A percentile compares a stretch with the other conserved stretches of the same genome.
These are phyloP conservation scores for Nidularia pulvinata DNA, from an alignment of 768 basidiomycete species.

Conservation along the genomic window DNA sequence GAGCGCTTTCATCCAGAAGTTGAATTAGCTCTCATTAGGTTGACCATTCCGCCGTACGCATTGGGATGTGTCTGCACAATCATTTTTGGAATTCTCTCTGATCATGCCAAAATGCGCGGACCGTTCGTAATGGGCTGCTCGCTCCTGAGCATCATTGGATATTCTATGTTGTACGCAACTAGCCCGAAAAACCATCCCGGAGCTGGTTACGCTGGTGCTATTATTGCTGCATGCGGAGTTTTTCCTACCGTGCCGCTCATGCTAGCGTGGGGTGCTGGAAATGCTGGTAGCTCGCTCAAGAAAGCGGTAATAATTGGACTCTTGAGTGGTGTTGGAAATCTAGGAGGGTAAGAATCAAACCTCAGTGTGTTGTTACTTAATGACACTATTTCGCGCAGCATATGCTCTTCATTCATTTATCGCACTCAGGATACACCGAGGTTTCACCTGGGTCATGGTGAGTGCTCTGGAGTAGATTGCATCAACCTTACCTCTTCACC, in stretches of 20 bases:
- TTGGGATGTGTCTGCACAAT: slow-evolving; percentile 23
- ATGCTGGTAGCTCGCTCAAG: slow-evolving; percentile 50
- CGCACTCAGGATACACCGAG: slow-evolving; percentile 21
- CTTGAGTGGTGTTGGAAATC: slow-evolving; percentile 43
- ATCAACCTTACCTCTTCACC: too few species aligned
- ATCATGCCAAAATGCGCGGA: slow-evolving; percentile 29
- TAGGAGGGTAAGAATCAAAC: slow-evolving; percentile 25
- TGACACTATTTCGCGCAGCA: slow-evolving; percentile 20
- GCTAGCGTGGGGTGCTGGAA: slow-evolving; percentile 47
- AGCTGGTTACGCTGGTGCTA: slow-evolving; percentile 36
- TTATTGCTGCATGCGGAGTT: slow-evolving; percentile 43
- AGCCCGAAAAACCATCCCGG: slow-evolving; percentile 12
- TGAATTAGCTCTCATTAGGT: slow-evolving; percentile 2
- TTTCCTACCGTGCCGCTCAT: slow-evolving; percentile 37
- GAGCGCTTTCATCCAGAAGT: neutral
- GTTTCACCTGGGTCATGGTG: slow-evolving; percentile 21
- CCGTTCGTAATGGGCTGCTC: slow-evolving; percentile 36
- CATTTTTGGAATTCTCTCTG: slow-evolving; percentile 24
- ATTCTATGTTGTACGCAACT: slow-evolving; percentile 33
- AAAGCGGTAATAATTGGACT: slow-evolving; percentile 44
- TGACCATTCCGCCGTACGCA: slow-evolving; percentile 32
- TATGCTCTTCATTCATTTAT: slow-evolving; percentile 24
- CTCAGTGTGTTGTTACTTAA: too few species aligned
- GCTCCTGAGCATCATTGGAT: slow-evolving; percentile 38
- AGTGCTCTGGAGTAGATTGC: neutral